Base-by-base conservation (phyloP, 1,284 basidiomycete genomes). In the Golubevia sp. region DNA sequence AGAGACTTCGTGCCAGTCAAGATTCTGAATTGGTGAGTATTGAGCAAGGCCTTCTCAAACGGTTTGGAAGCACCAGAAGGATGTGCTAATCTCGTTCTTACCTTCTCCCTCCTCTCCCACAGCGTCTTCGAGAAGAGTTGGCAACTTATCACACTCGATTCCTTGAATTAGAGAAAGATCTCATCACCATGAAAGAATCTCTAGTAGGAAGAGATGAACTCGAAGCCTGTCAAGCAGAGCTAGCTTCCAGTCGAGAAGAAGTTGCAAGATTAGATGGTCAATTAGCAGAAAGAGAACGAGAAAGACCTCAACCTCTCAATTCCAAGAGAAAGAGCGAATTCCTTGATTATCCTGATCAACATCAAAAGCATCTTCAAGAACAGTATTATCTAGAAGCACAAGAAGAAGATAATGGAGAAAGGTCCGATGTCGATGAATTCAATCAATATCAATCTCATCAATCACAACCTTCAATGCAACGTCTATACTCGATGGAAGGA, bases 141-240 rank as follows among this genome's bases (percentile, higher is more conserved):
- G 25, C 55, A 26, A 30, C 34, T 2, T 76, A 71, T 61, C 65
- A 74, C 24, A 63, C 58, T 13, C 64, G 63, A 30, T 73, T 72
- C 56, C 20, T 51, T 20, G 67, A 73, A 49, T 56, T 77, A 51
- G 73, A 77, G 62, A 50, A 58, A 18, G 72, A 76, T 7, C 58
- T 77, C 2, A 56, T 73, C 8, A 38, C 27, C 27, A 73, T 77
- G 61, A 71, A 72, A 63, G 74, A 69, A 6, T 58, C 18, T 18
- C 63, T 68, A 50, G 70, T 77, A 1, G 72, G 64, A n/a, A 53
- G 53, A 1, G 56, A 61, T 74, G 8, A 82, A 65, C 59, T 82
- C 78, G 59, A 81, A 82, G 60, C 64, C 67, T 23, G 79, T 82
- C 59, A 82, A 81, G 67, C 79, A 82, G 48, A 83, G 57, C 52